Conservation (phyloP, 2,329 filamentous ascomycete species). For the Aspergillus japonicus region DNA sequence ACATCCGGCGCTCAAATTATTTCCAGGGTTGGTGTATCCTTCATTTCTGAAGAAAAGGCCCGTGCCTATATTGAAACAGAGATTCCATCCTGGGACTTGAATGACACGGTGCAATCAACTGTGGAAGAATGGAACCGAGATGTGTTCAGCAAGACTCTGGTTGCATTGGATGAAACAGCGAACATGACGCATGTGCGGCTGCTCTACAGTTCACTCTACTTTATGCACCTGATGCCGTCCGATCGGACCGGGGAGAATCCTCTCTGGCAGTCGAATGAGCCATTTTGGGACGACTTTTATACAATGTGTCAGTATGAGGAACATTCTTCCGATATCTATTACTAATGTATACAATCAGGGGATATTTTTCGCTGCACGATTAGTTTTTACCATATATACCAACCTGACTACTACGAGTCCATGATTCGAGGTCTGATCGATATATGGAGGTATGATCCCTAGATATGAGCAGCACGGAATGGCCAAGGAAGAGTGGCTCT, state of each 20-base stretch:
- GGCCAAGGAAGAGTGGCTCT: background rate
- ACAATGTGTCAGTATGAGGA: constrained; percentile 46
- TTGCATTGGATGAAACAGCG: constrained; percentile 33
- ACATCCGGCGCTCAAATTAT: constrained; percentile 52
- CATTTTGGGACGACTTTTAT: constrained; percentile 70
- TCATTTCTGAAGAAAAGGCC: constrained; percentile 63
- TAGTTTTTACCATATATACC: constrained; percentile 63
- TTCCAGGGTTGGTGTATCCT: constrained; percentile 65
- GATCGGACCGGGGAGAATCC: constrained; percentile 72
- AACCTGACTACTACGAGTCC: constrained; percentile 63
- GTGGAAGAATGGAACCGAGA: constrained; percentile 60
- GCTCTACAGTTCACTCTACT: constrained; percentile 50
- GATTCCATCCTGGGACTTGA: constrained; percentile 63
- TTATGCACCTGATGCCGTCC: constrained; percentile 66
- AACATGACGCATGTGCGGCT: constrained; percentile 31
- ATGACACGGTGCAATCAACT: constrained; percentile 51
- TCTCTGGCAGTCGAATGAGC: constrained; percentile 61
- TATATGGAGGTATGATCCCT: constrained; percentile 58
- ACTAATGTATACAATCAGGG: constrained; percentile 48
- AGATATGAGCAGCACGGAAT: background rate
- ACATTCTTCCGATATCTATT: constrained; percentile 11
- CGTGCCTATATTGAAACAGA: constrained; percentile 65
- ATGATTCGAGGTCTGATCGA: constrained; percentile 67
- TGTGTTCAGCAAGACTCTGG: constrained; percentile 47
- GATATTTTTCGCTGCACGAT: constrained; percentile 64